Evolutionary conservation across 768 basidiomycete species (phyloP), one percentile per base, ranked within the genome.

Genomic region (Phaffia australis): DNA sequence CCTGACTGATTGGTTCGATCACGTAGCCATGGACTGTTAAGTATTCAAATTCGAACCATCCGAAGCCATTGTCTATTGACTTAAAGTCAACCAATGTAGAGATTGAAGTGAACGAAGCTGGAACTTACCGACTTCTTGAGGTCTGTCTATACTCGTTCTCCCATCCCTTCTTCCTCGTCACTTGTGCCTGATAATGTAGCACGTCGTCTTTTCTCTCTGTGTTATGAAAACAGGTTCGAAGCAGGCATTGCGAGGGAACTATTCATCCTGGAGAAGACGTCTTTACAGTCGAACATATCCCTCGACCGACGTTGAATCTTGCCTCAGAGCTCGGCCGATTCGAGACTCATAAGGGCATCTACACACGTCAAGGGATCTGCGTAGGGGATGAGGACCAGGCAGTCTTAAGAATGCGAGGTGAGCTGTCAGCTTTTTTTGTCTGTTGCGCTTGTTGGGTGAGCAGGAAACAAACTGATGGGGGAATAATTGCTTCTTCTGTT

Each of bases 21-120:
- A 51, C 63, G 56, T 71, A 97, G 92, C 91, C 94, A 8, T 99
- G 94, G 94, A 81, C 78, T 18, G 75, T 99, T 55, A 83, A 82
- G 66, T 97, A 93, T 70, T 63, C 62, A 18, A 50, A 73, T 75
- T 83, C 83, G 42, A 81, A 79, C 47, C 73, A 75, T 8, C 81
- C 81, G 27, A 78, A 77, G 4, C 78, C 81, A 0, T 78, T 78
- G 30, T 77, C 78, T 23, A 79, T 78, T 47, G 80, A 74, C 55
- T 75, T 85, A 56, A 79, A 75, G 25, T 83, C 81, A 56, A 82
- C 85, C 0, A 95, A 94, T 71, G 87, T 84, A 65, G 76, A 84
- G 60, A 80, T 94, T 27, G 79, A 78, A 56, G 87, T 92, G n/a
- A 80, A 78, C n/a, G 80, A 84, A n/a, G 82, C 81, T 64, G 92